A percentile compares a stretch with the other conserved stretches of the same genome.
phyloP scores from a whole-genome alignment of 768 basidiomycete genomes.

The Kwoniella bestiolae region DNA sequence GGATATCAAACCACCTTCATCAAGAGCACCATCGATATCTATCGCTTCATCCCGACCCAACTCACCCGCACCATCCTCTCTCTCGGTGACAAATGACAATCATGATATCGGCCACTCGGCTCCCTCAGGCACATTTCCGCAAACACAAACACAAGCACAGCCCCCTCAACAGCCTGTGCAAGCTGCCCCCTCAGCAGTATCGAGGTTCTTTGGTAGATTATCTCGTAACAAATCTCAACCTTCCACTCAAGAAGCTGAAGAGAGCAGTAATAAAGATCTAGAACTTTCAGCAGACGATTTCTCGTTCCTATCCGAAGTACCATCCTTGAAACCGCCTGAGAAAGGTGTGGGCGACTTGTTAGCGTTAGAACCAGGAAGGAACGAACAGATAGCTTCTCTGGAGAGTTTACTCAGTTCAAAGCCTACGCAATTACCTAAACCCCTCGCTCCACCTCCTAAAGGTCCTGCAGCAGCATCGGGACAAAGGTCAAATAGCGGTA shows the following conservation, averaged over 20 bases:
- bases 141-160: neutral
- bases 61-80: slow-evolving; percentile 14
- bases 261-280: slow-evolving; percentile 63
- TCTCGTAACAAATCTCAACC: slow-evolving; percentile 59
- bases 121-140: slow-evolving; percentile 1
- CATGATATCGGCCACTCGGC: slow-evolving; percentile 10
- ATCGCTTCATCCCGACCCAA: slow-evolving; percentile 2
- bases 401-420: slow-evolving; percentile 46
- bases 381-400: slow-evolving; percentile 42
- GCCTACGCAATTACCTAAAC: slow-evolving; percentile 38
- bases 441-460: slow-evolving; percentile 49
- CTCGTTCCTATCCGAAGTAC: slow-evolving; percentile 67
- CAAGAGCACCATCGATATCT: slow-evolving; percentile 27
- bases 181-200: slow-evolving; percentile 68
- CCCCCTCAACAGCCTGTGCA: slow-evolving; percentile 14
- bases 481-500: slow-evolving; percentile 11
- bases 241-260: slow-evolving; percentile 41
- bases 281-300: slow-evolving; percentile 79
- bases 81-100: slow-evolving; percentile 1
- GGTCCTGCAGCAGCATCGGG: slow-evolving; percentile 6
- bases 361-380: slow-evolving; percentile 28
- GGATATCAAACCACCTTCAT: slow-evolving; percentile 18
- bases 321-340: slow-evolving; percentile 39
- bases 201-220: slow-evolving; percentile 80
- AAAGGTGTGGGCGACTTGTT: slow-evolving; percentile 63